phyloP scores from a whole-genome alignment of 2,329 filamentous ascomycete species.

The Dothideomycetes sp. region DNA sequence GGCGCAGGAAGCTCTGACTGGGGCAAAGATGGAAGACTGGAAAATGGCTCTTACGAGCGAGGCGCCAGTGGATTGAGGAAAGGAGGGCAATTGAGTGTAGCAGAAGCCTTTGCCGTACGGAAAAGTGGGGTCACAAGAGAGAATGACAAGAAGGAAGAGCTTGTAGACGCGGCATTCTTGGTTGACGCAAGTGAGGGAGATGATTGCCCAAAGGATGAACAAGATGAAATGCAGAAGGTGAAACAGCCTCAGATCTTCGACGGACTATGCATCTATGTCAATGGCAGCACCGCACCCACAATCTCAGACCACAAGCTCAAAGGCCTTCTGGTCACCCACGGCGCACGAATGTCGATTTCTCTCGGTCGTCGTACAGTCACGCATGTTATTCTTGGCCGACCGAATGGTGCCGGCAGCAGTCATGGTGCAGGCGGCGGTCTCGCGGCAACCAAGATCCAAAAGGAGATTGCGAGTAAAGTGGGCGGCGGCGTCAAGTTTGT shows the following conservation, averaged over 20 bases:
- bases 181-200: too few species aligned
- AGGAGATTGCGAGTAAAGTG: conserved; percentile 57
- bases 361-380: conserved; percentile 67
- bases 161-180: too few species aligned
- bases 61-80: conserved; percentile 38
- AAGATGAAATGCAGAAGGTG: background rate
- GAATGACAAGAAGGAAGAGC: conserved; percentile 11
- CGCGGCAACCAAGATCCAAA: conserved; percentile 67
- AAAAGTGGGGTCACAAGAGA: conserved; percentile 13
- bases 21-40: conserved; percentile 36
- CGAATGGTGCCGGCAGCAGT: conserved; percentile 25
- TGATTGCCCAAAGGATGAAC: too few species aligned
- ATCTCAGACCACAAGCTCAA: conserved; percentile 83
- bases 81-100: conserved; percentile 32
- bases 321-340: conserved; percentile 62
- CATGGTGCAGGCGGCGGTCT: conserved; percentile 61
- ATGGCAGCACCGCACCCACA: conserved; percentile 70
- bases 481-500: conserved; percentile 70
- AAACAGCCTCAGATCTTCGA: conserved; percentile 39
- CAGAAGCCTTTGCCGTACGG: conserved; percentile 16
- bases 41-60: conserved; percentile 41
- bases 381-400: conserved; percentile 68
- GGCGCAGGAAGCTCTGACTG: conserved; percentile 52
- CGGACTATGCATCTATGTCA: conserved; percentile 69
- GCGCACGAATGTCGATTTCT: conserved; percentile 58